These are phyloP conservation scores for Aphanomyces invadans DNA, from an alignment of 352 stramenopile species.

Conservation along the genomic window DNA sequence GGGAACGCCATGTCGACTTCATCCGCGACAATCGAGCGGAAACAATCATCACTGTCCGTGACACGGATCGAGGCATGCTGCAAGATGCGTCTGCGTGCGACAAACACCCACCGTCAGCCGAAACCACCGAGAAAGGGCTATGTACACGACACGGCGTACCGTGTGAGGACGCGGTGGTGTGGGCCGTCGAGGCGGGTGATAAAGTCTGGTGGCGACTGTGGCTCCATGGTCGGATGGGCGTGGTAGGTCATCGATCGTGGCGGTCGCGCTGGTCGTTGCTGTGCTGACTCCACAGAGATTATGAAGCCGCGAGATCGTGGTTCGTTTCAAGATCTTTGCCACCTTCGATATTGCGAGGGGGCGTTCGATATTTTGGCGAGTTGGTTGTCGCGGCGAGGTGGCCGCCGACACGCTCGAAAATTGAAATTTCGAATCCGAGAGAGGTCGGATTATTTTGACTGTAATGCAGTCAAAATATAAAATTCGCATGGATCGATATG, in stretches of 20 bases:
- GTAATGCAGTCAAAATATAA: no score
- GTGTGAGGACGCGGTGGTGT: background rate
- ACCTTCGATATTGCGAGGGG: no score
- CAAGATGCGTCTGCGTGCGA: background rate
- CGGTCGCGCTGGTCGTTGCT: background rate
- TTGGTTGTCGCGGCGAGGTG: no score
- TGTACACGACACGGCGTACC: background rate
- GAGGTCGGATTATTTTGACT: no score
- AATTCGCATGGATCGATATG: no score
- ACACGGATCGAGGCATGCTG: background rate
- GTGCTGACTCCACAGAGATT: background rate
- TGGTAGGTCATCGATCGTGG: background rate
- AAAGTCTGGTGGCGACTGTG: background rate
- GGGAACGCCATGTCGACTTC: background rate
- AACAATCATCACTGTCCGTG: background rate
- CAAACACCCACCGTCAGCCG: background rate
- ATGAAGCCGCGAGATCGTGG: background rate
- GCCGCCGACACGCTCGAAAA: no score
- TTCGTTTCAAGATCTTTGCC: conserved; percentile 8
- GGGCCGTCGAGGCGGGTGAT: background rate
- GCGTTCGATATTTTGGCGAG: conserved; percentile 15
- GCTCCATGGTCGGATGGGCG: background rate
- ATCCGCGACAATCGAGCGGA: background rate
- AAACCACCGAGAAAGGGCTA: no score
- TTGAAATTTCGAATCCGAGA: background rate